Base-by-base conservation (phyloP, 441 rosid species). In the Populus hybrid region DNA sequence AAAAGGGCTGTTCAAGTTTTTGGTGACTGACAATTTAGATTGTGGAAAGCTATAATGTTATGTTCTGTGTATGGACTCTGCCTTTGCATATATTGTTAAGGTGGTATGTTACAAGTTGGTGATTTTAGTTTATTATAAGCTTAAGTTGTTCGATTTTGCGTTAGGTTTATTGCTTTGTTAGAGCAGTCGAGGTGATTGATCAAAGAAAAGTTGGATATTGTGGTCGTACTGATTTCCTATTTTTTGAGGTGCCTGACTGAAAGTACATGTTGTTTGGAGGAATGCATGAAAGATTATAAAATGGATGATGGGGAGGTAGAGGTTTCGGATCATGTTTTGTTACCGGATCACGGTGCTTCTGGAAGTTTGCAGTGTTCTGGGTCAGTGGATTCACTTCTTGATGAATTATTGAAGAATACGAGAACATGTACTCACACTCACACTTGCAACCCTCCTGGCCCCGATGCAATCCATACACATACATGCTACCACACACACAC, bases 401-500 rank as follows among this genome's bases (percentile, higher is more conserved):
- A 84, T 32, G 86, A 87, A 50, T 66, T 82, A 23, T 46, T 72
- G 77, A 87, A 79, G 80, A 84, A 76, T 74, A 72, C 84, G 11
- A 84, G 76, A 79, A 84, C 90, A 5, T 87, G 92, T 57, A 84
- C 88, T 57, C 90, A 89, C 82, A 87, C 89, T 35, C 92, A 89
- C 85, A 83, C 90, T 67, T 89, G 92, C 84, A 89, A 84, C 71
- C 90, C 86, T 11, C 88, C 88, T 11, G 91, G 87, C 36, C 88
- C 90, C 23, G 90, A 80, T 65, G 85, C 87, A 2, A 81, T 77
- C 11, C 95, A 91, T 78, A 81, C 93, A 0, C 95, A 93, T 79
- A 90, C 91, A 53, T 91, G 95, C 80, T 87, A 82, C 88, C 97
- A 91, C 79, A 76, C 92, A 5, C 95, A 91, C 72, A 86, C 92